Conservation (phyloP, 2,329 filamentous ascomycete genomes). For the Didymosphaeria variabile region DNA sequence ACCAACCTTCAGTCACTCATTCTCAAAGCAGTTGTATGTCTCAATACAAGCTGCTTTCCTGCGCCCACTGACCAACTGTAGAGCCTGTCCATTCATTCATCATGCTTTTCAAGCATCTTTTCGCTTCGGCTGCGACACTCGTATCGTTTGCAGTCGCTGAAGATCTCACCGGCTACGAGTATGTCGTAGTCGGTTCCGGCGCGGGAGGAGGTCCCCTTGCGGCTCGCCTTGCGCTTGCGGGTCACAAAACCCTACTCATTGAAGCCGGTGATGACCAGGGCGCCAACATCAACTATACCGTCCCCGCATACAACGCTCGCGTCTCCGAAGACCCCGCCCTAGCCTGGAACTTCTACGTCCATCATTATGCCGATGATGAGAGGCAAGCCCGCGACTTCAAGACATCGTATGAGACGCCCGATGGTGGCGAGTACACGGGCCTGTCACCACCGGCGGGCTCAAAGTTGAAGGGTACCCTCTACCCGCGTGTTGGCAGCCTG, state of each 20-base stretch:
- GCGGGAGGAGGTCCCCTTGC: slow-evolving; percentile 49
- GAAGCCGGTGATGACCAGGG: slow-evolving; percentile 69
- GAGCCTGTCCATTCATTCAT: slow-evolving; percentile 22
- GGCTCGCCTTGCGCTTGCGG: slow-evolving; percentile 66
- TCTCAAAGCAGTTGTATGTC: slow-evolving; percentile 9
- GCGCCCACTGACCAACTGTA: slow-evolving; percentile 20
- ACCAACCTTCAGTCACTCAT: slow-evolving; percentile 14
- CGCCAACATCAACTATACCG: slow-evolving; percentile 59
- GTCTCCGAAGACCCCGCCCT: slow-evolving; percentile 65
- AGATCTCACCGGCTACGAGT: slow-evolving; percentile 62
- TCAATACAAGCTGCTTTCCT: not conserved
- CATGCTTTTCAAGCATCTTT: slow-evolving; percentile 36
- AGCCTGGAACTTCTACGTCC: slow-evolving; percentile 71
- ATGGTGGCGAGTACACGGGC: slow-evolving; percentile 57
- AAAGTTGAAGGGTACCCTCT: slow-evolving; percentile 62
- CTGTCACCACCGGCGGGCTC: slow-evolving; percentile 63
- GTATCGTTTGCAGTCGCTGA: slow-evolving; percentile 35
- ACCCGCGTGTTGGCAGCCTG: slow-evolving; percentile 65
- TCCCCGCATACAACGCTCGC: slow-evolving; percentile 63
- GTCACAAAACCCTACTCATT: slow-evolving; percentile 68
- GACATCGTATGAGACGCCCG: slow-evolving; percentile 61
- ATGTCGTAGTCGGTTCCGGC: slow-evolving; percentile 67
- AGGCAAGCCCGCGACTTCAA: slow-evolving; percentile 67
- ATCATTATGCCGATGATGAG: slow-evolving; percentile 65
- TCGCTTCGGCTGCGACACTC: slow-evolving; percentile 31